A percentile compares a stretch with the other conserved stretches of the same genome.
Evolutionary conservation across 331 rosid genomes (phyloP).

Genomic region (Phaseolus coccineus): DNA sequence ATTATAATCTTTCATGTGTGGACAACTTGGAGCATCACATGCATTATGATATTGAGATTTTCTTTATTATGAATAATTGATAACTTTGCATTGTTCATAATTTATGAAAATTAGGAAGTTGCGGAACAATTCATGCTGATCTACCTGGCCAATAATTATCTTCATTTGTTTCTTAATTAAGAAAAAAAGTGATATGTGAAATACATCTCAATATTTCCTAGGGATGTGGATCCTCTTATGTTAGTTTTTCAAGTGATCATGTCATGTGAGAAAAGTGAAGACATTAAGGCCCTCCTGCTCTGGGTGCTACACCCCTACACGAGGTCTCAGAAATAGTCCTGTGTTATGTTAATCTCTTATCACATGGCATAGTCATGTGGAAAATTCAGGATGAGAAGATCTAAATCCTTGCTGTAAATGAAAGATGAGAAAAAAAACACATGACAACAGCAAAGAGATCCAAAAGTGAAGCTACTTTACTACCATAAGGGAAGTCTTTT

Average conservation of each 20-base stretch:
- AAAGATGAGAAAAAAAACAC: conserved; percentile 13
- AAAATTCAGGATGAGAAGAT: conserved; percentile 29
- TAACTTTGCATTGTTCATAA: conserved; percentile 20
- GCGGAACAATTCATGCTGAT: neutral
- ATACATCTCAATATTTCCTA: conserved; percentile 6
- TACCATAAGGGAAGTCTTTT: neutral
- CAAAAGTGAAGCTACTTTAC: neutral
- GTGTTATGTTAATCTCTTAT: conserved; percentile 6
- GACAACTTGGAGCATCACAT: conserved; percentile 18
- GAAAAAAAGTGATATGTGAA: conserved; percentile 10
- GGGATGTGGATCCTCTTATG: conserved; percentile 15
- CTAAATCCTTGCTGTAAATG: neutral
- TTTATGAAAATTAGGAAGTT: conserved; percentile 17
- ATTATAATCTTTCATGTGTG: conserved; percentile 11
- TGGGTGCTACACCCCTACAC: conserved; percentile 17
- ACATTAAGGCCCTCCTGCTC: neutral
- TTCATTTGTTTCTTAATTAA: conserved; percentile 37
- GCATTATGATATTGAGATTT: conserved; percentile 13
- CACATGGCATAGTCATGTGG: neutral
- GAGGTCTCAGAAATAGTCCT: conserved; percentile 10
- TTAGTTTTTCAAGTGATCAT: conserved; percentile 13
- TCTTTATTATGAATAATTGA: neutral
- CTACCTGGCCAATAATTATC: conserved; percentile 23
- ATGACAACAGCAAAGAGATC: neutral
- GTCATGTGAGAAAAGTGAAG: neutral